These are phyloP conservation scores for Termitomyces sp. DNA, from an alignment of 768 basidiomycete species.

Conservation along the genomic window DNA sequence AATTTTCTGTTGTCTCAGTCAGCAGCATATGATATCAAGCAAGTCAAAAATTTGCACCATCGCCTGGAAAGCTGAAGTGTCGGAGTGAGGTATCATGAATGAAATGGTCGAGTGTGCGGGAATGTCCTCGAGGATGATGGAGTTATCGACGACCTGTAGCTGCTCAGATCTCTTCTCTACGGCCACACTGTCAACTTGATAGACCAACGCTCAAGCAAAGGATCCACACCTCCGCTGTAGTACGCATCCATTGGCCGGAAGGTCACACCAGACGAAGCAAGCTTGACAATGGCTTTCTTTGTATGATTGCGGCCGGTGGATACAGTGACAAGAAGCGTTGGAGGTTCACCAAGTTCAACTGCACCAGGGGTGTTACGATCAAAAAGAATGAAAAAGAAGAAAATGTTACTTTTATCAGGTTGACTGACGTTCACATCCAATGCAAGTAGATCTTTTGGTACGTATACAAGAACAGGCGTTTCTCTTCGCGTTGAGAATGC, in stretches of 20 bases:
- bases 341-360: conserved; percentile 67
- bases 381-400: not conserved
- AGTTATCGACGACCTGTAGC: conserved; percentile 38
- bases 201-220: not conserved
- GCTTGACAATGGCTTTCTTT: conserved; percentile 47
- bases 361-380: not conserved
- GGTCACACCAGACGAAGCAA: conserved; percentile 53
- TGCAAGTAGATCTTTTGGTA: conserved; percentile 61
- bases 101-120: conserved; percentile 41
- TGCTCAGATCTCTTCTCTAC: conserved; percentile 17
- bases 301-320: conserved; percentile 69
- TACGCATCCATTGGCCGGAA: conserved; percentile 44
- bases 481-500: conserved; percentile 24
- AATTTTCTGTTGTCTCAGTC: conserved; percentile 52
- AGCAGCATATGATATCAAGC: not conserved
- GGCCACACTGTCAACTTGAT: conserved; percentile 4
- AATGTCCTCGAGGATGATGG: conserved; percentile 46
- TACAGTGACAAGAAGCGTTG: conserved; percentile 53
- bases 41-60: conserved; percentile 43
- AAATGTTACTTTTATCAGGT: conserved; percentile 41
- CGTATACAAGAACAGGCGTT: conserved; percentile 44
- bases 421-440: conserved; percentile 63
- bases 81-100: conserved; percentile 65
- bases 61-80: conserved; percentile 55
- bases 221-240: conserved; percentile 32